Base-by-base conservation (phyloP, 2,329 filamentous ascomycete species). In the Fusarium transvaalense region DNA sequence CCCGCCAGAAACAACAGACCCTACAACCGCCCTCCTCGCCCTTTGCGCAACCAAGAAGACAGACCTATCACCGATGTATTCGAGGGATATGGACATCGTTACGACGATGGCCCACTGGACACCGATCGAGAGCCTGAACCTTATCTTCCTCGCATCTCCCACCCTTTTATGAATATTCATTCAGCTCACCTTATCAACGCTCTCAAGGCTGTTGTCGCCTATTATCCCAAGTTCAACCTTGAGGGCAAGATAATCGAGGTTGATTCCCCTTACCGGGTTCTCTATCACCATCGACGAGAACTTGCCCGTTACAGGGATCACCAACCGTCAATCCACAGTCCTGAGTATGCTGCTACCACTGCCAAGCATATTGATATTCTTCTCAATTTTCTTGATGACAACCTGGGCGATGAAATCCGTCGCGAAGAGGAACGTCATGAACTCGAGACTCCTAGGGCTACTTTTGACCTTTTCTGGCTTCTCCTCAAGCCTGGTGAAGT, bases 131-230 rank as follows among this genome's bases (percentile, higher is more conserved):
- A 71, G 17, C 53, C 66, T 15, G 68, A 76, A 25, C 60, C 69
- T 27, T 75, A 76, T 14, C 45, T 74, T 27, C 64, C 74, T 32
- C 75, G 76, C 19, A 66, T 76, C 10, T 75, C 78, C 19, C 74
- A 66, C 2, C 81, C 79, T 1, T 68, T 74, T 54, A 84, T 85
- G 81, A 50, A 78, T 4, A 81, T 85, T 43, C 76, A 82, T 64
- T 85, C 83, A 3, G 61, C 73, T 31, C 75, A 83, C 57, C 78
- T 87, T 31, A 79, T 82, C 66, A 80, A 83, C 46, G 83, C 83
- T 1, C 76, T 87, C 6, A 77, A 76, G 29, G 82, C 84, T 14
- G 79, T 85, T 7, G 78, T 86, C 9, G 77, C 75, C 25, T 86
- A 85, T 66, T 85, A 85, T 64, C 83, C 83, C 5, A 76, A 78